Base-by-base conservation (phyloP, 108 stramenopile species). In the Heterococcus sp. region DNA sequence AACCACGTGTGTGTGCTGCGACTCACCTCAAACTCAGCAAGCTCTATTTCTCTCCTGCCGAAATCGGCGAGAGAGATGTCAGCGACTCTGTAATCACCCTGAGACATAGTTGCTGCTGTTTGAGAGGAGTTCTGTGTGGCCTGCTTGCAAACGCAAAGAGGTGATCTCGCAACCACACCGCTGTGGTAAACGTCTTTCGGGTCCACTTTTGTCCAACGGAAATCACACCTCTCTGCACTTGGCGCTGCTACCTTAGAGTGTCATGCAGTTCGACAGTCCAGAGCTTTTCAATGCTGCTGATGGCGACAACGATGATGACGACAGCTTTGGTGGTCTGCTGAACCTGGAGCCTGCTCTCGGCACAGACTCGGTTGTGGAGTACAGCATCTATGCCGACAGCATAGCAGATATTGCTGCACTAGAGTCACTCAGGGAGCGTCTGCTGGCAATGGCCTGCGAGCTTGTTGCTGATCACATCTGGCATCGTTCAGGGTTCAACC, bases 21-120 rank as follows among this genome's bases (percentile, higher is more conserved):
- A n/a, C 79, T 66, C 26, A 83, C 86, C 79, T 80, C 79, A 30
- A 76, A 82, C 84, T 98, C 98, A 68, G 98, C 98, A 73, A 97
- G 93, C 82, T 99, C 92, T 82, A 99, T 97, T 86, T 99, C 98
- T 94, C 96, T 95, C 94, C 98, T 96, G 85, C 98, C 98, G 88
- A 97, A 99, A 92, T 99, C 98, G 83, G 98, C 98, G 70, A 99
- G 93, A 79, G 95, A 94, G 91, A 97, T 96, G 88, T 99, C 98
- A 73, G 96, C 98, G 82, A 99, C 96, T 86, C 94, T 93, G 91
- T 95, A 96, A 91, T 96, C 95, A 91, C 95, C 95, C 70, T 91
- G 92, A 66, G 93, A 92, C 95, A 96, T 96, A 90, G 70, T 95
- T 79, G 66, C 34, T 58, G 46, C 46, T 14, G 46, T 58, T 58